Conservation (phyloP, 2,329 filamentous ascomycete species). For the Epichloe scottii region DNA sequence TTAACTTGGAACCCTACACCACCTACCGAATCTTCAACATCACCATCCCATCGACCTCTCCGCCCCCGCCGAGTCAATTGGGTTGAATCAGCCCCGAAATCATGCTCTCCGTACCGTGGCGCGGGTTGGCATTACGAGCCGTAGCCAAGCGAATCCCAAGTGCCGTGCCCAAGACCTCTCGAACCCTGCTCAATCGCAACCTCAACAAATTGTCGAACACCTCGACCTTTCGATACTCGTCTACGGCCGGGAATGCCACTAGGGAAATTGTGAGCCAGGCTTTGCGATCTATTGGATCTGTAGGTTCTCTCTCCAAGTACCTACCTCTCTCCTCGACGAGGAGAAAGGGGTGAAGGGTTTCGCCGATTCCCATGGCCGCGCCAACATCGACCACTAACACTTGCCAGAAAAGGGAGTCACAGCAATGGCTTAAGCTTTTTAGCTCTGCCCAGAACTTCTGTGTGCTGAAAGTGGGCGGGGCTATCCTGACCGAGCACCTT, state of each 20-base stretch:
- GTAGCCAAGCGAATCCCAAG: slow-evolving; percentile 8
- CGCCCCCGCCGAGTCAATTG: slow-evolving; percentile 12
- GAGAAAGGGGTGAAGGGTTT: neutral
- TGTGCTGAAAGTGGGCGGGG: slow-evolving; percentile 95
- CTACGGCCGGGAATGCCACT: neutral
- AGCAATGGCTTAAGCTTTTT: slow-evolving; percentile 97
- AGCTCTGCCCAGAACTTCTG: slow-evolving; percentile 94
- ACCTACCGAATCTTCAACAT: neutral
- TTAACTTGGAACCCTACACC: neutral
- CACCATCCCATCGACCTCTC: neutral
- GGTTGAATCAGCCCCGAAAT: slow-evolving; percentile 10
- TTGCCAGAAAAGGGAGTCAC: slow-evolving; percentile 20
- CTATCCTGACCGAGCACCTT: slow-evolving; percentile 87
- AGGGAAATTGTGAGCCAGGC: neutral
- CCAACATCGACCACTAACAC: slow-evolving; percentile 15
- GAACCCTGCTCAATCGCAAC: slow-evolving; percentile 6
- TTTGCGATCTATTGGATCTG: slow-evolving; percentile 1
- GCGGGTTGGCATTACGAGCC: slow-evolving; percentile 26
- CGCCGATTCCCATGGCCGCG: slow-evolving; percentile 1
- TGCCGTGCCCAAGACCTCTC: slow-evolving; percentile 13
- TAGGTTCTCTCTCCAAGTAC: neutral
- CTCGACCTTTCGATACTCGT: neutral
- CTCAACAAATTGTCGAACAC: neutral
- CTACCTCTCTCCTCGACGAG: neutral
- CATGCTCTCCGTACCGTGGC: slow-evolving; percentile 33